phyloP scores from a whole-genome alignment of 495 filamentous ascomycete species.

The Oidiodendron maius region DNA sequence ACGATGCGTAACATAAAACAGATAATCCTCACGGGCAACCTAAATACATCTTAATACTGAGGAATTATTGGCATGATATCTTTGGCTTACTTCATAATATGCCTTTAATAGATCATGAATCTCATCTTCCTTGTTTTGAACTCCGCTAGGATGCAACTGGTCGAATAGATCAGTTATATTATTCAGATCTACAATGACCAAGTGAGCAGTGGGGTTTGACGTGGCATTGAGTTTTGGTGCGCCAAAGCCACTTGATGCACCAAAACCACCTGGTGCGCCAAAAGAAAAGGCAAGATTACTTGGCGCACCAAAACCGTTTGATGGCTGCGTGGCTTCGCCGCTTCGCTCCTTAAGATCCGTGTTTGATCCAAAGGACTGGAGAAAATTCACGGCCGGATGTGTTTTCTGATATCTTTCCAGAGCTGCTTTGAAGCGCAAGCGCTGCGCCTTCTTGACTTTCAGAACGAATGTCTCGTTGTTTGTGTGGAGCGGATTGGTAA shows the following conservation, averaged over 20 bases:
- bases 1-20: conserved; percentile 8
- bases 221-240: background rate
- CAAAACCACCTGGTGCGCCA: no score
- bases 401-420: conserved; percentile 12
- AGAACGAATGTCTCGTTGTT: conserved; percentile 12
- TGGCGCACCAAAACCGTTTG: no score
- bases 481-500: conserved; percentile 13
- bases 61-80: background rate
- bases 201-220: background rate
- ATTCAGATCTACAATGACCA: conserved; percentile 2
- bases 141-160: conserved; percentile 16
- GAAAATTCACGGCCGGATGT: no score
- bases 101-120: conserved; percentile 23
- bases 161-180: conserved; percentile 12
- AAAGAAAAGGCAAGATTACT: no score
- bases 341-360: no score
- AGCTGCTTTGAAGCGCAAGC: conserved; percentile 9
- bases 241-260: background rate
- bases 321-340: no score
- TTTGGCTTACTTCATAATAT: conserved; percentile 13
- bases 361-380: no score
- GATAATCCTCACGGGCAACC: conserved; percentile 14
- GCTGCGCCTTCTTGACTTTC: conserved; percentile 12
- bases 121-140: conserved; percentile 20
- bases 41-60: background rate